A percentile compares a stretch with the other conserved stretches of the same genome.
These are phyloP conservation scores for Nakaseomyces bracarensis DNA, from an alignment of 1,139 yeast species.

Conservation along the genomic window DNA sequence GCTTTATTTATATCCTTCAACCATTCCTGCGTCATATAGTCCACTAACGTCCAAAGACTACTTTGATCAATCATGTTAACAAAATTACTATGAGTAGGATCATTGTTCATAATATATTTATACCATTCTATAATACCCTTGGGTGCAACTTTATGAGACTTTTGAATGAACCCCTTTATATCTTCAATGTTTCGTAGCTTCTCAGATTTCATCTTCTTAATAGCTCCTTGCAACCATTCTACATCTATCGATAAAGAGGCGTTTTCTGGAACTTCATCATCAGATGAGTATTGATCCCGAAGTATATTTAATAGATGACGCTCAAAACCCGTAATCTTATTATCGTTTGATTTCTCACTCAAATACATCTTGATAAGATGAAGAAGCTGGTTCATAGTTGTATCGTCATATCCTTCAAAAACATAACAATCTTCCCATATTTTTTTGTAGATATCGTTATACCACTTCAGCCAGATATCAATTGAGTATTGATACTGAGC, in stretches of 20 bases:
- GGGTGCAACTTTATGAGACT: slow-evolving; percentile 12
- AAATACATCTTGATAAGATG: slow-evolving; percentile 16
- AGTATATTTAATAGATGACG: slow-evolving; percentile 16
- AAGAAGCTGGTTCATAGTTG: slow-evolving; percentile 17
- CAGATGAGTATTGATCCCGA: slow-evolving; percentile 10
- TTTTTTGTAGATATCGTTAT: slow-evolving; percentile 8
- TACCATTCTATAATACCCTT: slow-evolving; percentile 23
- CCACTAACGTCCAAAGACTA: slow-evolving; percentile 22
- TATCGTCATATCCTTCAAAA: slow-evolving; percentile 17
- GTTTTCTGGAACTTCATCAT: slow-evolving; percentile 8
- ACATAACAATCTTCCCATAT: slow-evolving; percentile 11
- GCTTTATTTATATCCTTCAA: slow-evolving; percentile 20
- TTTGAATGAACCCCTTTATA: slow-evolving; percentile 9
- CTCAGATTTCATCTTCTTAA: slow-evolving; percentile 12
- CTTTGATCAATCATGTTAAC: slow-evolving; percentile 12
- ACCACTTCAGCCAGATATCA: slow-evolving; percentile 17
- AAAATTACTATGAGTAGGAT: slow-evolving; percentile 21
- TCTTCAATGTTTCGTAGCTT: slow-evolving; percentile 14
- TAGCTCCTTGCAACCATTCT: slow-evolving; percentile 18
- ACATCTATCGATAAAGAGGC: slow-evolving; percentile 20
- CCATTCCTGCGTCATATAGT: slow-evolving; percentile 26
- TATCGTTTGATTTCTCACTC: background rate
- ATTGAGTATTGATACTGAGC: slow-evolving; percentile 10
- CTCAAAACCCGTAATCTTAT: slow-evolving; percentile 11
- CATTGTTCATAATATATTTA: slow-evolving; percentile 18